phyloP scores from a whole-genome alignment of 2,329 filamentous ascomycete species.

The Stachybotrys chartarum region DNA sequence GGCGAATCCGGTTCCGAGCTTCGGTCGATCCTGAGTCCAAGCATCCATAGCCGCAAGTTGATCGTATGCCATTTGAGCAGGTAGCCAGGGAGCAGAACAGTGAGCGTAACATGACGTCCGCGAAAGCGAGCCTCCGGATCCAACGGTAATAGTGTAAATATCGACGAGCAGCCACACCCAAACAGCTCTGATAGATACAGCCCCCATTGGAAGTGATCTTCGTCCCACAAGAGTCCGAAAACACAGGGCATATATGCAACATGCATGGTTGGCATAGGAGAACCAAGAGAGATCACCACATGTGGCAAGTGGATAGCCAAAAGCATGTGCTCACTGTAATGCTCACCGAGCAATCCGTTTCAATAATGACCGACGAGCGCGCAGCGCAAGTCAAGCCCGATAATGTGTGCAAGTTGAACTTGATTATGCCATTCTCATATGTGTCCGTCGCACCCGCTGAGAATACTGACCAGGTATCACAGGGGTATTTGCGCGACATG shows the following conservation, averaged over 20 bases:
- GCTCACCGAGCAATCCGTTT: slow-evolving; percentile 32
- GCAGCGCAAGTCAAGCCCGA: neutral
- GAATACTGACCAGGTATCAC: slow-evolving; percentile 47
- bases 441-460: slow-evolving; percentile 11
- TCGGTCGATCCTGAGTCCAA: slow-evolving; percentile 15
- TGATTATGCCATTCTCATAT: slow-evolving; percentile 9
- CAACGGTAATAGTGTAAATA: neutral
- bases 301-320: slow-evolving; percentile 1
- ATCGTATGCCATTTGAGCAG: neutral
- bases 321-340: slow-evolving; percentile 40
- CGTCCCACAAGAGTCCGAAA: no score
- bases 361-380: slow-evolving; percentile 10
- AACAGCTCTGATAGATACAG: neutral
- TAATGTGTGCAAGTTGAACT: neutral
- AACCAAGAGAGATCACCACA: neutral
- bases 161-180: neutral
- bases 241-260: neutral
- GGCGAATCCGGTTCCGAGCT: slow-evolving; percentile 22
- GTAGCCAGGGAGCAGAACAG: slow-evolving; percentile 22
- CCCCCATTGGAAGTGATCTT: no score
- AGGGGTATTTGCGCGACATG: slow-evolving; percentile 40
- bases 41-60: neutral
- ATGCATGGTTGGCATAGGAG: neutral
- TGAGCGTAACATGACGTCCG: slow-evolving; percentile 8
- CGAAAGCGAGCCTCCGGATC: neutral